Evolutionary conservation across 371 early-diverging fungal genomes (phyloP).

Genomic region (Syncephalastrum contaminatum): DNA sequence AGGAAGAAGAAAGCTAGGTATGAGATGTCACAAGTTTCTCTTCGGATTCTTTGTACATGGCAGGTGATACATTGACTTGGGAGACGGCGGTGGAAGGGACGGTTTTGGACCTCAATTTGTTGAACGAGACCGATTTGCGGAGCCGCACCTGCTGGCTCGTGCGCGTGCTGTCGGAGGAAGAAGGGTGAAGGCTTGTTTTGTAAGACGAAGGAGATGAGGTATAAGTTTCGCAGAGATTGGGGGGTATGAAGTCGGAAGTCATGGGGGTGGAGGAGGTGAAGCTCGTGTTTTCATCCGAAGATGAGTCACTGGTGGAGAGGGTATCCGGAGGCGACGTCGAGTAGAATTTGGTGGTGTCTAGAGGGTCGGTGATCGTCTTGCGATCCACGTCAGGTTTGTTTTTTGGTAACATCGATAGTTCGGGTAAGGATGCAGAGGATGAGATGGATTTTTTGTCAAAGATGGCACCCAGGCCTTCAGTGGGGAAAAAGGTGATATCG

Average conservation of each 20-base stretch:
- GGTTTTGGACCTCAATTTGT: slow-evolving; percentile 15
- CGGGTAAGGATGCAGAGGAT: neutral
- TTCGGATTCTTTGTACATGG: slow-evolving; percentile 9
- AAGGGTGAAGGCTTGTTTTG: neutral
- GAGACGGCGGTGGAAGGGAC: slow-evolving; percentile 24
- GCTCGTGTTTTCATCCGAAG: no score
- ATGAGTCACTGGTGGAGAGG: no score
- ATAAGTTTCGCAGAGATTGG: slow-evolving; percentile 1
- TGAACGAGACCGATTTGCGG: slow-evolving; percentile 17
- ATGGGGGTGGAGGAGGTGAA: neutral
- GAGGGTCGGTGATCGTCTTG: slow-evolving; percentile 4
- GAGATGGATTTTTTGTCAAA: slow-evolving; percentile 14
- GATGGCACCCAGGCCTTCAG: slow-evolving; percentile 64
- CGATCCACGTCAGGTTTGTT: neutral
- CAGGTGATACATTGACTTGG: slow-evolving; percentile 20
- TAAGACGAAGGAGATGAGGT: neutral
- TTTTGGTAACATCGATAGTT: neutral
- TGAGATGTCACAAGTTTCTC: slow-evolving; percentile 3
- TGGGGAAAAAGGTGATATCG: slow-evolving; percentile 80
- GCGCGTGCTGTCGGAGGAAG: neutral
- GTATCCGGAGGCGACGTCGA: neutral
- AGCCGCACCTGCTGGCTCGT: slow-evolving; percentile 7
- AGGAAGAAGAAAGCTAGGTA: neutral
- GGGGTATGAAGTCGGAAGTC: slow-evolving; percentile 2
- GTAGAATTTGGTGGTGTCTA: neutral